Conservation (phyloP, 2,329 filamentous ascomycete species). For the Tolypocladium album region DNA sequence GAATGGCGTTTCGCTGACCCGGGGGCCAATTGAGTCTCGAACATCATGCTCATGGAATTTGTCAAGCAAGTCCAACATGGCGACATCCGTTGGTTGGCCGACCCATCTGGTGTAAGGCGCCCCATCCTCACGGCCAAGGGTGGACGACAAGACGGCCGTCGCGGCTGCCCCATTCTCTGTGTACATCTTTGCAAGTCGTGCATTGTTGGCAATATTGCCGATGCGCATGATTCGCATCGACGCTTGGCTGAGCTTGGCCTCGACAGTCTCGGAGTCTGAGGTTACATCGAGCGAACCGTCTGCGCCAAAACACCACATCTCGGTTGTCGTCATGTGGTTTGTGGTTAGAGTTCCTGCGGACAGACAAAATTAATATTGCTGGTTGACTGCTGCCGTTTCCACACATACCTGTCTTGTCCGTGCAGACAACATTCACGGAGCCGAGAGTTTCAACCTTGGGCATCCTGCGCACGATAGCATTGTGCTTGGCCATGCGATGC, state of each 20-base stretch:
- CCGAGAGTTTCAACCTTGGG: conserved; percentile 96
- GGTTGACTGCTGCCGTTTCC: not conserved
- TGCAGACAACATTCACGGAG: conserved; percentile 99
- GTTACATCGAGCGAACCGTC: conserved; percentile 40
- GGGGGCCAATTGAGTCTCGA: conserved; percentile 71
- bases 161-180: conserved; percentile 62
- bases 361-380: not conserved
- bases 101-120: conserved; percentile 77
- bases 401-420: conserved; percentile 71
- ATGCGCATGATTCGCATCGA: conserved; percentile 76
- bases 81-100: conserved; percentile 93
- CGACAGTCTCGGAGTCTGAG: conserved; percentile 41
- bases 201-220: conserved; percentile 95
- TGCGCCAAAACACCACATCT: conserved; percentile 88
- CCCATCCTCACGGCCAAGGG: conserved; percentile 50
- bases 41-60: conserved; percentile 86
- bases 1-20: conserved; percentile 81
- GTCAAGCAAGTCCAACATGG: conserved; percentile 90
- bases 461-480: conserved; percentile 89
- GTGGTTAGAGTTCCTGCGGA: conserved; percentile 72
- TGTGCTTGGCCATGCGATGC: conserved; percentile 87
- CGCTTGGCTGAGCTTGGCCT: conserved; percentile 56
- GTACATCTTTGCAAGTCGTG: conserved; percentile 62
- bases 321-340: conserved; percentile 96
- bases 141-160: conserved; percentile 71